Percentiles rank a stretch among this genome's conserved stretches.
These are phyloP conservation scores for Diaporthe destruens DNA, from an alignment of 2,329 filamentous ascomycete species.

Conservation along the genomic window DNA sequence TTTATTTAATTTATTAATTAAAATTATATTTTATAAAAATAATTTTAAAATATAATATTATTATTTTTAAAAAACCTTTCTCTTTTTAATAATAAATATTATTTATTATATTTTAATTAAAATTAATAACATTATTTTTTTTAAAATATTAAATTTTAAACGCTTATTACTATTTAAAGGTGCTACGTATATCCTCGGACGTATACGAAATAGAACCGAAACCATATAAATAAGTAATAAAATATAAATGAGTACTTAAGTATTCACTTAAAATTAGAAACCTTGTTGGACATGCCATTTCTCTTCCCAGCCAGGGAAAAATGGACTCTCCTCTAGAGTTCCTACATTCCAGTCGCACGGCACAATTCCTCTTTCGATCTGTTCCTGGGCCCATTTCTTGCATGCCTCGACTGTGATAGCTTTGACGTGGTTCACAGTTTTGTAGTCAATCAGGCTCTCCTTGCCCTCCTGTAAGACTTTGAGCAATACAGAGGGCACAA, in stretches of 20 bases:
- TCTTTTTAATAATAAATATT: no score
- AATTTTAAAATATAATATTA: no score
- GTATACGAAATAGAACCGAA: no score
- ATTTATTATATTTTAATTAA: no score
- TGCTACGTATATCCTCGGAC: no score
- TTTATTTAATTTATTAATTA: no score
- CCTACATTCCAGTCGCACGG: conserved; percentile 71
- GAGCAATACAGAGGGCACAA: conserved; percentile 75
- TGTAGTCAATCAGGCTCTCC: conserved; percentile 68
- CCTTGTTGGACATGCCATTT: conserved; percentile 67
- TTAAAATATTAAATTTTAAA: no score
- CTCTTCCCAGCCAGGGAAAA: conserved; percentile 80
- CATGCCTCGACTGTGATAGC: conserved; percentile 77
- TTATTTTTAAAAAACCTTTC: no score
- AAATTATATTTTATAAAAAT: no score
- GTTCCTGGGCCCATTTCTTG: conserved; percentile 73
- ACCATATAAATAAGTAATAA: no score
- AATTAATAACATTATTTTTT: no score
- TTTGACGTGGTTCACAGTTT: conserved; percentile 84
- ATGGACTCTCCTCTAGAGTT: conserved; percentile 82
- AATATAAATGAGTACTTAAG: not conserved
- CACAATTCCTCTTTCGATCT: conserved; percentile 61
- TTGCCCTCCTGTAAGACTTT: conserved; percentile 77
- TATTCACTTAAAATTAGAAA: conserved; percentile 24
- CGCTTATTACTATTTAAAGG: no score